phyloP scores from a whole-genome alignment of 805 yeast species.

The Kurtzmaniella fragi region DNA sequence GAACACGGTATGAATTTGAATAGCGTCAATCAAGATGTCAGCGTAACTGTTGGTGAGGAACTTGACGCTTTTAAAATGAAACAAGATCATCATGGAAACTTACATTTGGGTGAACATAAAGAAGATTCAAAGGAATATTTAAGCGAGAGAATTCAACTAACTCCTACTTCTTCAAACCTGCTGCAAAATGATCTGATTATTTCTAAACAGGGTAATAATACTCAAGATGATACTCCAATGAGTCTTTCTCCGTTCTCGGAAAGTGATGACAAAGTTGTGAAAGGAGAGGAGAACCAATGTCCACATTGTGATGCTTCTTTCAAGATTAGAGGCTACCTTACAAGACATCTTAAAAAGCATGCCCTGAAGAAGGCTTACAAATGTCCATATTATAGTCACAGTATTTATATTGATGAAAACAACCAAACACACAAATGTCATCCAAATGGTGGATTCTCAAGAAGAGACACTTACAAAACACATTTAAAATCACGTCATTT shows the following conservation, averaged over 20 bases:
- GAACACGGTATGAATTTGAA: too few species aligned
- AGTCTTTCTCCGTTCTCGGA: conserved; percentile 24
- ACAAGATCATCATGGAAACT: not conserved
- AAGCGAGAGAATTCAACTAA: conserved; percentile 11
- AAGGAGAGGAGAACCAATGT: conserved; percentile 32
- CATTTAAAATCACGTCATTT: conserved; percentile 55
- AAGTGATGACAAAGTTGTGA: conserved; percentile 8
- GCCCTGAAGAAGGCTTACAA: conserved; percentile 44
- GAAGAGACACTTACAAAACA: conserved; percentile 56
- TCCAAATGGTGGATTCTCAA: conserved; percentile 53
- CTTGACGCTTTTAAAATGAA: conserved; percentile 22
- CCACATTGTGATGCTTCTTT: conserved; percentile 45
- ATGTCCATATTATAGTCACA: conserved; percentile 46
- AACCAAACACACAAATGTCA: conserved; percentile 45
- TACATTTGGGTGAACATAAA: conserved; percentile 2
- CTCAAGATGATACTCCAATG: conserved; percentile 21
- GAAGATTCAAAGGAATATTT: conserved; percentile 4
- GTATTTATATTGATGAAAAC: conserved; percentile 33
- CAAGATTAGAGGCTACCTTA: conserved; percentile 49
- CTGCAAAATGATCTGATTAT: conserved; percentile 29
- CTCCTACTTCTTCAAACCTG: conserved; percentile 36
- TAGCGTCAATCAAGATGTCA: too few species aligned
- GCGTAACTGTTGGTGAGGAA: conserved; percentile 15
- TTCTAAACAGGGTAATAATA: conserved; percentile 6
- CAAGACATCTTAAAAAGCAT: conserved; percentile 53